phyloP scores from a whole-genome alignment of 495 filamentous ascomycete genomes.

The Aspergillus hancockii region DNA sequence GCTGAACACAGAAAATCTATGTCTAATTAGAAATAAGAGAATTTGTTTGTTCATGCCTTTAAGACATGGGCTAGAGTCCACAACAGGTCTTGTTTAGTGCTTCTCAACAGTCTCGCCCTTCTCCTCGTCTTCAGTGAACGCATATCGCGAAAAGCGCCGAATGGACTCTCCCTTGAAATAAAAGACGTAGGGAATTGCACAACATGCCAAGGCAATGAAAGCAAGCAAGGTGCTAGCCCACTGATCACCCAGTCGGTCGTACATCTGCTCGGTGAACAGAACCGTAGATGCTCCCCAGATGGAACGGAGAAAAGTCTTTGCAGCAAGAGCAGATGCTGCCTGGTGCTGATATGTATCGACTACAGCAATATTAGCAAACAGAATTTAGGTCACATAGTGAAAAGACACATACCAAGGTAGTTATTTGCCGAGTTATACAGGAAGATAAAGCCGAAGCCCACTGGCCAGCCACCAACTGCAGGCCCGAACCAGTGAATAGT shows the following conservation, averaged over 20 bases:
- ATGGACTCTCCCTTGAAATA: conserved; percentile 73
- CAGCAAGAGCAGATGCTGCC: conserved; percentile 82
- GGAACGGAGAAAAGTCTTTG: conserved; percentile 76
- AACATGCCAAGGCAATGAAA: conserved; percentile 71
- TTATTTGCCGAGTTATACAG: conserved; percentile 85
- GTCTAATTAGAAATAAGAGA: background rate
- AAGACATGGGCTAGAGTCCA: background rate
- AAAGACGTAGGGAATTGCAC: conserved; percentile 74
- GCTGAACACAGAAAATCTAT: background rate
- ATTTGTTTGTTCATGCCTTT: background rate
- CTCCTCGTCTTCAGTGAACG: conserved; percentile 59
- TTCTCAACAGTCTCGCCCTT: conserved; percentile 24
- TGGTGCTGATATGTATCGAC: conserved; percentile 85
- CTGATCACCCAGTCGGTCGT: conserved; percentile 66
- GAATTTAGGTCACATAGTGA: background rate
- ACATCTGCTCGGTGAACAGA: conserved; percentile 83
- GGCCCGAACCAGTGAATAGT: conserved; percentile 69
- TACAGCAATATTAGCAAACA: conserved; percentile 24
- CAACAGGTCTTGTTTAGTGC: background rate
- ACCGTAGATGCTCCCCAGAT: conserved; percentile 78
- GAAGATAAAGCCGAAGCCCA: conserved; percentile 86
- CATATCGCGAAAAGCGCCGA: conserved; percentile 62
- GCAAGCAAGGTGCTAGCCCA: conserved; percentile 74
- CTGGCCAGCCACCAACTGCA: conserved; percentile 68
- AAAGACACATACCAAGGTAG: conserved; percentile 55